Conservation (phyloP, 495 filamentous ascomycete genomes). For the Penicillium manginii region DNA sequence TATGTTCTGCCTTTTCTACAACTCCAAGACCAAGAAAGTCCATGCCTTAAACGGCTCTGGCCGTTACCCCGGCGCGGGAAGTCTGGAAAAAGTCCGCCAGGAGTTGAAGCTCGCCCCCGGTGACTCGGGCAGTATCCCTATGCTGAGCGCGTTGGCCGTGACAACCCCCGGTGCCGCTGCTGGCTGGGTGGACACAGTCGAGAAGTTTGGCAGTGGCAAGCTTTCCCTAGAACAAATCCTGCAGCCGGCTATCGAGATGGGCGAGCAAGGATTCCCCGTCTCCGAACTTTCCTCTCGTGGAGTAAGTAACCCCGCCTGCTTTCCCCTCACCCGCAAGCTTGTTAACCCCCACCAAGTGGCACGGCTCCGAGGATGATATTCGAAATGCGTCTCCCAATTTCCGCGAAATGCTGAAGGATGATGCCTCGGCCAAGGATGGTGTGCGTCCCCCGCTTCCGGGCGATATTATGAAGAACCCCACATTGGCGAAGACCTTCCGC, state of each 20-base stretch:
- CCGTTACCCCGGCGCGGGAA: conserved; percentile 69
- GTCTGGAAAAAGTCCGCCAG: conserved; percentile 68
- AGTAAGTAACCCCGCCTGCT: conserved; percentile 54
- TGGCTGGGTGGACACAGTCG: conserved; percentile 91
- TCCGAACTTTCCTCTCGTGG: conserved; percentile 73
- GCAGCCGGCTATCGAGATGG: conserved; percentile 81
- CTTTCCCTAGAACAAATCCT: conserved; percentile 78
- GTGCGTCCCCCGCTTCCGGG: conserved; percentile 73
- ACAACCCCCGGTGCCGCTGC: conserved; percentile 91
- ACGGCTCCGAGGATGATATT: conserved; percentile 59
- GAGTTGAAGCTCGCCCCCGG: conserved; percentile 70
- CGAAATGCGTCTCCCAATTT: conserved; percentile 78
- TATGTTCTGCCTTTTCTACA: conserved; percentile 96
- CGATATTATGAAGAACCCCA: conserved; percentile 88
- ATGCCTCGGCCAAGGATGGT: conserved; percentile 65
- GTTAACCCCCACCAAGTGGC: conserved; percentile 60
- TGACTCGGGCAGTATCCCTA: conserved; percentile 67
- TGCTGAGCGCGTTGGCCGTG: conserved; percentile 75
- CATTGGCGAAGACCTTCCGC: conserved; percentile 81
- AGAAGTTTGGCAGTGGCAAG: conserved; percentile 89
- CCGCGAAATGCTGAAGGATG: conserved; percentile 79
- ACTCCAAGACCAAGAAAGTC: conserved; percentile 78
- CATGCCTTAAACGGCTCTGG: conserved; percentile 91
- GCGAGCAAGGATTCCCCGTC: conserved; percentile 88
- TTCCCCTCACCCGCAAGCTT: not conserved